phyloP scores from a whole-genome alignment of 805 yeast genomes.

The Metschnikowia lunata region DNA sequence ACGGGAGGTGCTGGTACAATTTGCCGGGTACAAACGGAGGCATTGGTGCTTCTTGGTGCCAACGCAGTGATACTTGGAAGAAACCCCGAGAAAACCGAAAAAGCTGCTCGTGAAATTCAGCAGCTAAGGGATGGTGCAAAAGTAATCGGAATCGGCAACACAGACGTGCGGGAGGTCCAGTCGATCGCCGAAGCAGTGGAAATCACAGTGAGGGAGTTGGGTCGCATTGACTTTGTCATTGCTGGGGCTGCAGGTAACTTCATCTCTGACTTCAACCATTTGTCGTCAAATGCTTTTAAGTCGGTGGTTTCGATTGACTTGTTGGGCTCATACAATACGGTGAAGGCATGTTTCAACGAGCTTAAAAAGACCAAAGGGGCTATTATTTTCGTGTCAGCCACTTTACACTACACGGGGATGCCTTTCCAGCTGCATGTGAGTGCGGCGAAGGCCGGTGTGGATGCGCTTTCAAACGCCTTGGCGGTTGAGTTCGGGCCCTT shows the following conservation, averaged over 20 bases:
- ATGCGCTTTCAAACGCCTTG: slow-evolving; percentile 75
- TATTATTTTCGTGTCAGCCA: slow-evolving; percentile 77
- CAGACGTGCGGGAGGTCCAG: slow-evolving; percentile 73
- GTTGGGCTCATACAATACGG: slow-evolving; percentile 84
- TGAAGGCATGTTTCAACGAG: slow-evolving; percentile 71
- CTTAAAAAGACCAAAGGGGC: slow-evolving; percentile 65
- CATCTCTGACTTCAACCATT: slow-evolving; percentile 68
- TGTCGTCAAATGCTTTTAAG: slow-evolving; percentile 83
- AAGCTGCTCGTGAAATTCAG: slow-evolving; percentile 66
- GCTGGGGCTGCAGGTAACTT: slow-evolving; percentile 98
- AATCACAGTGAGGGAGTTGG: slow-evolving; percentile 60
- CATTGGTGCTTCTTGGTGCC: slow-evolving; percentile 78
- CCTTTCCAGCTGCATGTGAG: slow-evolving; percentile 89
- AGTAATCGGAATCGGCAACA: slow-evolving; percentile 66
- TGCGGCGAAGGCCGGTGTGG: slow-evolving; percentile 95
- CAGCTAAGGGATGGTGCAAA: slow-evolving; percentile 52
- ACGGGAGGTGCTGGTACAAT: slow-evolving; percentile 98
- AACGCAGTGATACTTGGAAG: slow-evolving; percentile 85
- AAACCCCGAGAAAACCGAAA: slow-evolving; percentile 57
- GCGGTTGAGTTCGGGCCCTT: slow-evolving; percentile 91
- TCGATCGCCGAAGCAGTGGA: slow-evolving; percentile 62
- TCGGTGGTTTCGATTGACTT: slow-evolving; percentile 84
- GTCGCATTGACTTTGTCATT: slow-evolving; percentile 79
- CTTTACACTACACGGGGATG: slow-evolving; percentile 83
- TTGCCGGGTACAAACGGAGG: slow-evolving; percentile 85